Conservation (phyloP, 805 yeast genomes). For the Cyberlindnera euphorbiae region DNA sequence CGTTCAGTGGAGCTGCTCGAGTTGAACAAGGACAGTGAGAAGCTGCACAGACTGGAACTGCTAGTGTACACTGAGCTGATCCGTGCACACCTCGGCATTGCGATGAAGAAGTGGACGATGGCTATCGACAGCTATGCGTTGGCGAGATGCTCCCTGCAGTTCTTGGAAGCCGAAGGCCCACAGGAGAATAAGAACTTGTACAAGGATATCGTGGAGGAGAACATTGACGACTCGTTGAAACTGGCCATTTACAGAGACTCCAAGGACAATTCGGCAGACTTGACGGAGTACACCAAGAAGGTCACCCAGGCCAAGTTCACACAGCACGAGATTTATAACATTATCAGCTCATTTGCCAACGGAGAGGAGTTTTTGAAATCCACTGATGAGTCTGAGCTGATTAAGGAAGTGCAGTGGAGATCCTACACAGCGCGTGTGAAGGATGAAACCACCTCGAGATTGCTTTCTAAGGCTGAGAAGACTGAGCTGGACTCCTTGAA, state of each 20-base stretch:
- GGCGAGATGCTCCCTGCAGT: constrained; percentile 59
- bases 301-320: constrained; percentile 29
- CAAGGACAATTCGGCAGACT: constrained; percentile 34
- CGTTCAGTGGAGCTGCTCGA: constrained; percentile 38
- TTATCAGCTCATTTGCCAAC: constrained; percentile 33
- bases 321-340: constrained; percentile 32
- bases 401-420: constrained; percentile 52
- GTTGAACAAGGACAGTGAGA: constrained; percentile 33
- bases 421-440: constrained; percentile 56
- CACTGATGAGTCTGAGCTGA: constrained; percentile 28
- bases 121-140: constrained; percentile 52
- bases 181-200: constrained; percentile 32
- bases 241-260: constrained; percentile 44
- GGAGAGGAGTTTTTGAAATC: constrained; percentile 17
- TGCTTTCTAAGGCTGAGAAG: constrained; percentile 39
- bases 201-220: constrained; percentile 50
- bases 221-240: constrained; percentile 63
- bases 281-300: constrained; percentile 44
- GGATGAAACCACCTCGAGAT: constrained; percentile 69
- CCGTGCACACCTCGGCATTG: constrained; percentile 47
- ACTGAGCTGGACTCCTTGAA: constrained; percentile 32
- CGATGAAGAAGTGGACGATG: constrained; percentile 49
- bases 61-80: constrained; percentile 43
- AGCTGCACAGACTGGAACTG: constrained; percentile 31
- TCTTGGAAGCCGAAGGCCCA: constrained; percentile 34